Base-by-base conservation (phyloP, 2,329 filamentous ascomycete genomes). In the Penicillium sumatraense region DNA sequence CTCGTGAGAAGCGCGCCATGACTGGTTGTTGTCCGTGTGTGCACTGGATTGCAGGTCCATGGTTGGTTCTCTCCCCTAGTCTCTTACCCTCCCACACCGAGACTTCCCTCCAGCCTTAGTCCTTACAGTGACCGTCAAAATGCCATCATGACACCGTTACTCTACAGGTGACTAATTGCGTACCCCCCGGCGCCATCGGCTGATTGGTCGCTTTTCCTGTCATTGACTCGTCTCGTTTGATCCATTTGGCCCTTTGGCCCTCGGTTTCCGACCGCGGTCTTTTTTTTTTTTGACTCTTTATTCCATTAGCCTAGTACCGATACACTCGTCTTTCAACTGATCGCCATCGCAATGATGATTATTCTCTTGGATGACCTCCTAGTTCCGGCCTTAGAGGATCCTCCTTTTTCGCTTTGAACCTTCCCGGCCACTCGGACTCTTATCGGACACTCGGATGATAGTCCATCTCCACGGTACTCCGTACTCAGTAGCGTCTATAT, bases 141-240 rank as follows among this genome's bases (percentile, higher is more conserved):
- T 50, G 51, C 56, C 53, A 61, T 59, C 56, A 59, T 61, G 56
- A 59, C 57, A 59, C 57, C 38, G 59, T 61, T 57, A 61, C 56
- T 51, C 51, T 55, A 51, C 42, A 33, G 51, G 51, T 61, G 50
- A 57, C 59, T 62, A 60, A 56, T 59, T 54, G 41, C 50, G 56
- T 62, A 63, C 61, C 29, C 61, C 61, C 59, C 59, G 42, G 42
- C 10, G 54, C 45, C 38, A 46, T 51, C 31, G 47, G 35, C n/a
- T 64, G 59, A 59, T 60, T 54, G 58, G 56, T 50, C 51, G 18
- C 18, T 27, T 33, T 21, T 23, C 23, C 16, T 20, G 9, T 51
- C 40, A 44, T 44, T 27, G 40, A 44, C 42, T 46, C 26, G 42
- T 46, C 42, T 31, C 26, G 14, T 46, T 46, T 31, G 26, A 24